Base-by-base conservation (phyloP, 139 green algal species). In the Parachlorella kessleri region DNA sequence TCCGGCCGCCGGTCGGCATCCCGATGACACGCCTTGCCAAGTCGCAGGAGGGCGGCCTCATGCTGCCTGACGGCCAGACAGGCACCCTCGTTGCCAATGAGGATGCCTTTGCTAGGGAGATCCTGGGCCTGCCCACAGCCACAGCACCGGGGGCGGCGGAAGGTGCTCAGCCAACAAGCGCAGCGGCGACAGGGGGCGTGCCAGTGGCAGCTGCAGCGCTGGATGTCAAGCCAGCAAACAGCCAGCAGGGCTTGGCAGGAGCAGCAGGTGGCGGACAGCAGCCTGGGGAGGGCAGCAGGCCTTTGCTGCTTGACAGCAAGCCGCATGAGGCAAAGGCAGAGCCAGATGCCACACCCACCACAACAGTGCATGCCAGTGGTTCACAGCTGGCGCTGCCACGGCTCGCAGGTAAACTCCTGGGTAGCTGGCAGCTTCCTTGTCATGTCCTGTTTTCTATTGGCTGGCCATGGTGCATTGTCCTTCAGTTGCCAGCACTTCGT, bases 1-100 rank as follows among this genome's bases (percentile, higher is more conserved):
- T 94, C 32, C 83, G 88, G 14, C 77, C 75, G 30, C 90, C 91
- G 18, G 77, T 87, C 38, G 91, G 91, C 78, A 94, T 94, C 65
- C 91, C 91, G 35, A 83, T 93, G 74, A 88, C 77, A 0, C 64
- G 84, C 28, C 74, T 94, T 59, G 84, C 79, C 21, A 40, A 63
- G 39, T 90, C 69, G 4, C 72, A 73, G 18, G 87, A 92, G 33
- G 90, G 90, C 35, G 84, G 86, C n/a, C 77, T 94, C 42, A 75
- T 94, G 36, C 71, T 94, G 55, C 83, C 88, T 6, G 82, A 86
- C 38, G 91, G 90, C 53, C 72, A 82, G 32, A 87, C 82, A 14
- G 90, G 83, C 23, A 86, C 83, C 6, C 73, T 93, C 28, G 70
- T 88, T 23, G 85, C 85, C 23, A 89, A 88, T 40, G 86, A 89